Base-by-base conservation (phyloP, 1,139 yeast genomes). In the Martiniozyma asiatica region DNA sequence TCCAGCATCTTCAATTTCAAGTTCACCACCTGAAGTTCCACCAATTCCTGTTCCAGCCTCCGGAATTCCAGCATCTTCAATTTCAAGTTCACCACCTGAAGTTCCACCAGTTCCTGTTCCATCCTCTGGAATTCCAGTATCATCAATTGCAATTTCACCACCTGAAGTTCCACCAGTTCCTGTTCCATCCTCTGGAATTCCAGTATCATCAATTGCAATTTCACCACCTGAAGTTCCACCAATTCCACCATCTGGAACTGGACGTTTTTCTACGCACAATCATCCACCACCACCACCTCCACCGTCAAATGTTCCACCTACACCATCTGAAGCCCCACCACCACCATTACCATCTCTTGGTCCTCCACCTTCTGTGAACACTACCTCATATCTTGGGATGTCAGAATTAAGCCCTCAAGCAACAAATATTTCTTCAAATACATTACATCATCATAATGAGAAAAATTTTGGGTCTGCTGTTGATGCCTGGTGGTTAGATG, bases 401-500 rank as follows among this genome's bases (percentile, higher is more conserved):
- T n/a, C n/a, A n/a, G n/a, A n/a, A n/a, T n/a, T n/a, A n/a, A n/a
- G n/a, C n/a, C n/a, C n/a, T n/a, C n/a, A n/a, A n/a, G n/a, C n/a
- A n/a, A n/a, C n/a, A n/a, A n/a, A n/a, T n/a, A n/a, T n/a, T n/a
- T n/a, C n/a, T n/a, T n/a, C n/a, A n/a, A n/a, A n/a, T n/a, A n/a
- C 19, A 14, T 12, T n/a, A 23, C 24, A 2, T 6, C 7, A 14
- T 13, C 3, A 4, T 2, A 15, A 9, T 19, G 8, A 7, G n/a
- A 11, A 20, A 10, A 12, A 44, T 4, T 22, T 35, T 26, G 24
- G 24, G 11, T 14, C 21, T n/a, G 19, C 23, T 5, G 18, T 22
- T 11, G 36, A 26, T 24, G 57, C 55, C 21, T 81, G 93, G 93
- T 80, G 87, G 87, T 44, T 70, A 8, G 58, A 58, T 8, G 62